A percentile compares a stretch with the other conserved stretches of the same genome.
Evolutionary conservation across 768 basidiomycete species (phyloP).

Genomic region (Leccinum boreale): DNA sequence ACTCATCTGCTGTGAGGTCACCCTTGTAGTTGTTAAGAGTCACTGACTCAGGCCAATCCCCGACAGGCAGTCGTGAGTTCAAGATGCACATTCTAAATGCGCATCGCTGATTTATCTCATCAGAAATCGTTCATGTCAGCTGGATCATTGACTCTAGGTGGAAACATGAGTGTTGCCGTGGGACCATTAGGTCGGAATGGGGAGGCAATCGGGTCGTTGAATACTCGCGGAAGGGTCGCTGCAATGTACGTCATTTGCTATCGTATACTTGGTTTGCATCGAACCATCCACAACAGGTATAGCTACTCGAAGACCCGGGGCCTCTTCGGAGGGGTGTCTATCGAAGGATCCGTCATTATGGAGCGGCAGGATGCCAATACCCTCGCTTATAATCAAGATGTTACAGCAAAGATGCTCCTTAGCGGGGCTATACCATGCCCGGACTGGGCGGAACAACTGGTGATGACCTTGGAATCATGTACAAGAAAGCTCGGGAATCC

Average conservation of each 20-base stretch:
- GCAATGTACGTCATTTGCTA: slow-evolving; percentile 62
- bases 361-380: slow-evolving; percentile 93
- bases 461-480: slow-evolving; percentile 69
- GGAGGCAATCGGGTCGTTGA: slow-evolving; percentile 83
- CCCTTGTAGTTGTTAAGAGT: background rate
- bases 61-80: slow-evolving; percentile 59
- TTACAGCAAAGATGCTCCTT: slow-evolving; percentile 76
- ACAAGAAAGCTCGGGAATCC: slow-evolving; percentile 67
- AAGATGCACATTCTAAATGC: background rate
- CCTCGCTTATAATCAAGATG: slow-evolving; percentile 71
- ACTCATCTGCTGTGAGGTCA: slow-evolving; percentile 65
- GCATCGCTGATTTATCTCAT: slow-evolving; percentile 16
- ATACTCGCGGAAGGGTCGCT: slow-evolving; percentile 80
- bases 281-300: slow-evolving; percentile 49
- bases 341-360: slow-evolving; percentile 88
- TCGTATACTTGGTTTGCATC: background rate
- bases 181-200: slow-evolving; percentile 93
- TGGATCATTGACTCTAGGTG: slow-evolving; percentile 86
- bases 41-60: slow-evolving; percentile 2
- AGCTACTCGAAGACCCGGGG: slow-evolving; percentile 91
- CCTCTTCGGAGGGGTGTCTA: slow-evolving; percentile 87
- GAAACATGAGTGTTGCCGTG: slow-evolving; percentile 84
- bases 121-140: slow-evolving; percentile 91
- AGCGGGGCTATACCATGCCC: slow-evolving; percentile 74
- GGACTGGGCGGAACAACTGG: slow-evolving; percentile 72